Percentiles rank a stretch among this genome's conserved stretches.
These are phyloP conservation scores for Fraxinus cuspidata DNA, from an alignment of 257 asterid species.

Conservation along the genomic window DNA sequence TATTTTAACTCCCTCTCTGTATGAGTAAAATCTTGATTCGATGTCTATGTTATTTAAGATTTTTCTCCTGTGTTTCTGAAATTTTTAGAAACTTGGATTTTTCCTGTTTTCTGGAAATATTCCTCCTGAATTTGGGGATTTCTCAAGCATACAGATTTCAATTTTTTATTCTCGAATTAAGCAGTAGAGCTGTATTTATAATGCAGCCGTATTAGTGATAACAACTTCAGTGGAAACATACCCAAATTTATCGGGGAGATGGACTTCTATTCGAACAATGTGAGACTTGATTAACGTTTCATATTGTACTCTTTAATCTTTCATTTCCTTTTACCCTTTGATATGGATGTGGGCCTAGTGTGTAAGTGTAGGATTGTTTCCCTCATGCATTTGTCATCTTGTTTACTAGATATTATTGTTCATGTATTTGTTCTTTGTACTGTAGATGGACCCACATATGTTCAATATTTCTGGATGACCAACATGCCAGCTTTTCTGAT, in stretches of 20 bases:
- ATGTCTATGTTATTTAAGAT: not conserved
- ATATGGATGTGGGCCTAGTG: not conserved
- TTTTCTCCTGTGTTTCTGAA: not conserved
- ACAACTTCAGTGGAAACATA: conserved; percentile 63
- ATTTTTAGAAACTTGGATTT: conserved; percentile 46
- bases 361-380: too few species aligned
- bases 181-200: not conserved
- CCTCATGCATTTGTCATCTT: too few species aligned
- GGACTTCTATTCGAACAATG: conserved; percentile 54
- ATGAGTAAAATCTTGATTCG: not conserved
- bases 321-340: not conserved
- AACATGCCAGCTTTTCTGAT: too few species aligned
- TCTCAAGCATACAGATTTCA: conserved; percentile 33
- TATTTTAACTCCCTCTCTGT: not conserved
- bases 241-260: conserved; percentile 54
- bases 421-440: too few species aligned
- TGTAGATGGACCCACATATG: too few species aligned
- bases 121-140: conserved; percentile 68
- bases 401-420: too few species aligned
- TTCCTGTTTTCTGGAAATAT: conserved; percentile 59
- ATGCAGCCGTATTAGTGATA: conserved; percentile 63
- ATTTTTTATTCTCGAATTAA: not conserved
- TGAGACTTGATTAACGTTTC: conserved; percentile 31
- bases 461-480: too few species aligned
- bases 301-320: not conserved